Conservation (phyloP, 352 stramenopile genomes). For the Pythium insidiosum region DNA sequence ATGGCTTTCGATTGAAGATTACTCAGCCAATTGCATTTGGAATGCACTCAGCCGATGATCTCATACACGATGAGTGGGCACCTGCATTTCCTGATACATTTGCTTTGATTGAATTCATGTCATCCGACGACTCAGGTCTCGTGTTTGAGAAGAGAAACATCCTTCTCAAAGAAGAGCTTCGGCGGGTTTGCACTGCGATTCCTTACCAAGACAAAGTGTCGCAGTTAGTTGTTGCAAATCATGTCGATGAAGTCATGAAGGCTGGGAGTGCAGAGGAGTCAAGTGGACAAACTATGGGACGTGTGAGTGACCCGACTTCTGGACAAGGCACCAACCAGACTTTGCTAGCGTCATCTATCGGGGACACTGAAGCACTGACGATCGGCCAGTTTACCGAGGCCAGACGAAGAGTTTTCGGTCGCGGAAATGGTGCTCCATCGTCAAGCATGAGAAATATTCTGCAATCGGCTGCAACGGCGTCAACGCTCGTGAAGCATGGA, state of each 20-base stretch:
- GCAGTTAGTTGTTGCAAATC: not conserved
- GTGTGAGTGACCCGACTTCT: too few relatives aligned
- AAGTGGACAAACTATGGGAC: too few relatives aligned
- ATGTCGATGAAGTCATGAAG: conserved; percentile 5
- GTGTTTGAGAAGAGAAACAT: conserved; percentile 29
- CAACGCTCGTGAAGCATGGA: conserved; percentile 7
- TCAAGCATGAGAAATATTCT: conserved; percentile 12
- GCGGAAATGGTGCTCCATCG: not conserved
- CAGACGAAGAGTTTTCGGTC: conserved; percentile 12
- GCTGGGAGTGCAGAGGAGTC: too few relatives aligned
- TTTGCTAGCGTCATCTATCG: not conserved
- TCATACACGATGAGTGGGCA: conserved; percentile 22
- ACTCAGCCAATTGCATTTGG: conserved; percentile 31
- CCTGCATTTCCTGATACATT: conserved; percentile 33
- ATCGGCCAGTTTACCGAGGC: conserved; percentile 29
- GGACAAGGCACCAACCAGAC: not conserved
- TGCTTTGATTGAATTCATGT: conserved; percentile 26
- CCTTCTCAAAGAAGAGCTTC: conserved; percentile 23
- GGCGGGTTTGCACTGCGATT: conserved; percentile 20
- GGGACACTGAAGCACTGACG: conserved; percentile 18
- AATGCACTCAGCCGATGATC: conserved; percentile 19
- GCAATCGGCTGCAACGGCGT: conserved; percentile 4
- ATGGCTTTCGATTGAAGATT: conserved; percentile 26
- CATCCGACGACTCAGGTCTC: conserved; percentile 11
- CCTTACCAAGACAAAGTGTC: conserved; percentile 26